Base-by-base conservation (phyloP, 1,284 basidiomycete species). In the Cryptococcus deneoformans region DNA sequence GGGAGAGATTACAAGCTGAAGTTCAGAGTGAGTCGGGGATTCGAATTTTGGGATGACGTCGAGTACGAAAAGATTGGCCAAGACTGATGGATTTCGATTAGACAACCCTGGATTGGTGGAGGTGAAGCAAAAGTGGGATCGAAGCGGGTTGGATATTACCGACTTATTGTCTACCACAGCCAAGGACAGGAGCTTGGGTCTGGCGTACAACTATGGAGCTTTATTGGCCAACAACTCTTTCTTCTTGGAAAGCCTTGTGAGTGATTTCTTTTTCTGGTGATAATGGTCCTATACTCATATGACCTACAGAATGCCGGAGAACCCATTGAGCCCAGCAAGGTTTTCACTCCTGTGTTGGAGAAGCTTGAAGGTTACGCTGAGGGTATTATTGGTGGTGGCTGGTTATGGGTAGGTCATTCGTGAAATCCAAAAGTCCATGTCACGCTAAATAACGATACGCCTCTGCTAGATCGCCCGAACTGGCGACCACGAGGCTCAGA, bases 191-290 rank as follows among this genome's bases (percentile, higher is more conserved):
- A 80, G 82, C 40, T 80, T 85, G 60, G 83, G 86, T 3, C 79
- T 94, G 49, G 86, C 86, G 40, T 98, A 94, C 80, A 96, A 92
- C 79, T 92, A 94, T 70, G 92, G 93, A 2, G 89, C 88, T 61
- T 84, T 92, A 53, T 91, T 95, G 10, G 81, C 97, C 62, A 99
- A 99, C 80, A 98, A 97, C 77, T 87, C 86, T 69, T 99, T 92
- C 82, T 99, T 98, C 82, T 83, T 99, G 35, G 84, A 89, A 67
- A 82, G 82, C 56, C 81, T 99, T 47, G 90, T 94, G 76, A 60
- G 90, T 84, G 47, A n/a, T 16, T 37, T 35, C 39, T 34, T 8
- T n/a, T 43, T 12, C 29, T 29, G 29, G 29, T 29, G 29, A 29
- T 29, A 5, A 29, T 29, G 29, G 29, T 29, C 29, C 29, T 29